Conservation (phyloP, 1,284 basidiomycete species). For the Ceratobasidium sp. region DNA sequence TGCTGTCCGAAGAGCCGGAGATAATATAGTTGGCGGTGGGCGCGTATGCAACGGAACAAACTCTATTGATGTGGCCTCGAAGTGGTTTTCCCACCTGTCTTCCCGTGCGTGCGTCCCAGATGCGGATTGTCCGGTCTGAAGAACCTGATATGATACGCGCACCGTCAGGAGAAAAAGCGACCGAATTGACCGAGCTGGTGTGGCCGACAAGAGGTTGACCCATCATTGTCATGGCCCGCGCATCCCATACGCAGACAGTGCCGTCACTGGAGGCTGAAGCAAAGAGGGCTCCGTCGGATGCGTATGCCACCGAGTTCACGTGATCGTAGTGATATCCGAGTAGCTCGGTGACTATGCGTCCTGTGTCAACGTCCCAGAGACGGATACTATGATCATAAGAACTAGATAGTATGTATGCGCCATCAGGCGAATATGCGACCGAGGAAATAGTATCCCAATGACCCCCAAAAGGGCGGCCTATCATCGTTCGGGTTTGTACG, state of each 20-base stretch:
- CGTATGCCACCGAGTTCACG: background rate
- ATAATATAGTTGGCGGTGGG: background rate
- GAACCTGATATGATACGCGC: background rate
- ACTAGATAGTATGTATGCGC: constrained; percentile 18
- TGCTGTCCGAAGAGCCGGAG: background rate
- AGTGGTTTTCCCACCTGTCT: background rate
- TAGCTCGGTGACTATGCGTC: background rate
- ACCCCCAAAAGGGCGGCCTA: background rate
- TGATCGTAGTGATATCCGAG: background rate
- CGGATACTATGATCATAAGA: constrained; percentile 21
- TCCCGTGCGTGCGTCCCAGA: background rate
- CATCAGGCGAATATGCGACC: constrained; percentile 21
- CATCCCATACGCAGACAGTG: too few species aligned
- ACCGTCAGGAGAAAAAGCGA: background rate
- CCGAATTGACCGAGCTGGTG: background rate
- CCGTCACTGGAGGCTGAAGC: too few species aligned
- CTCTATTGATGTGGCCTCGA: background rate
- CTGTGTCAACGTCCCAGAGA: constrained; percentile 11
- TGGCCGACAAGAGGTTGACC: too few species aligned
- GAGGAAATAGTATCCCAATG: background rate
- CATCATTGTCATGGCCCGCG: too few species aligned
- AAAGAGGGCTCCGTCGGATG: constrained; percentile 9
- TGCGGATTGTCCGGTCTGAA: background rate
- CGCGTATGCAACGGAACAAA: background rate
- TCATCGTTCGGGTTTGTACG: background rate